Evolutionary conservation across 352 stramenopile species (phyloP).

Genomic region (Phytophthora colocasiae): DNA sequence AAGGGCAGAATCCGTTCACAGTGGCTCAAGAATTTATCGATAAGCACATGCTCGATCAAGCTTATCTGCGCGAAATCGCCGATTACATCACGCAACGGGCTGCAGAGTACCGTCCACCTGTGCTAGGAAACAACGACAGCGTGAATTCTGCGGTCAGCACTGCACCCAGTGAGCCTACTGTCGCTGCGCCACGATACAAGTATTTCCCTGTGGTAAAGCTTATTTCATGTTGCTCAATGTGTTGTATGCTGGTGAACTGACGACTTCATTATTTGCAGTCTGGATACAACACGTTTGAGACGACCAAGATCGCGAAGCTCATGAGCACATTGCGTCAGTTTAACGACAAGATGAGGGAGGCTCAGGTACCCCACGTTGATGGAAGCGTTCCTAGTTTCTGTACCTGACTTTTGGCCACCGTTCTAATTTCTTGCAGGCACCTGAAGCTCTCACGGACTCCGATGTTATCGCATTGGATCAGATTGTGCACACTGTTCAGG

Average conservation of each 20-base stretch:
- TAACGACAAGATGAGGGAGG: slow-evolving; percentile 77
- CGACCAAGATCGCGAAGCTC: slow-evolving; percentile 93
- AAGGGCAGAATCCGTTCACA: slow-evolving; percentile 97
- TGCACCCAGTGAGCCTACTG: slow-evolving; percentile 4
- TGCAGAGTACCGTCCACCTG: slow-evolving; percentile 77
- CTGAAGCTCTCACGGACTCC: slow-evolving; percentile 38
- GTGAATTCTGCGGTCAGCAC: slow-evolving; percentile 32
- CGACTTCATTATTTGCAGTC: slow-evolving; percentile 38
- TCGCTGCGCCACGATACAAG: slow-evolving; percentile 44
- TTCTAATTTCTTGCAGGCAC: slow-evolving; percentile 13
- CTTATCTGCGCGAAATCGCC: slow-evolving; percentile 94
- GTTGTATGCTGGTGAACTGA: slow-evolving; percentile 14
- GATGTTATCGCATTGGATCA: slow-evolving; percentile 71
- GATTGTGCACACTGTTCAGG: slow-evolving; percentile 70
- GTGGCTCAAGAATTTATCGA: slow-evolving; percentile 97
- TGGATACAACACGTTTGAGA: slow-evolving; percentile 93
- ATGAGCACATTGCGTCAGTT: slow-evolving; percentile 92
- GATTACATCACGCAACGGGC: slow-evolving; percentile 96
- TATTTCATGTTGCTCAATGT: neutral
- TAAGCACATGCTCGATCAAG: slow-evolving; percentile 94
- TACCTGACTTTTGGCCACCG: slow-evolving; percentile 5
- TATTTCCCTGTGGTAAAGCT: slow-evolving; percentile 70
- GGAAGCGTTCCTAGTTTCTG: neutral
- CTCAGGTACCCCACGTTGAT: slow-evolving; percentile 31
- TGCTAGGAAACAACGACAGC: slow-evolving; percentile 54